Evolutionary conservation across 2,329 filamentous ascomycete genomes (phyloP).

Genomic region (Microcyclosporella mali): DNA sequence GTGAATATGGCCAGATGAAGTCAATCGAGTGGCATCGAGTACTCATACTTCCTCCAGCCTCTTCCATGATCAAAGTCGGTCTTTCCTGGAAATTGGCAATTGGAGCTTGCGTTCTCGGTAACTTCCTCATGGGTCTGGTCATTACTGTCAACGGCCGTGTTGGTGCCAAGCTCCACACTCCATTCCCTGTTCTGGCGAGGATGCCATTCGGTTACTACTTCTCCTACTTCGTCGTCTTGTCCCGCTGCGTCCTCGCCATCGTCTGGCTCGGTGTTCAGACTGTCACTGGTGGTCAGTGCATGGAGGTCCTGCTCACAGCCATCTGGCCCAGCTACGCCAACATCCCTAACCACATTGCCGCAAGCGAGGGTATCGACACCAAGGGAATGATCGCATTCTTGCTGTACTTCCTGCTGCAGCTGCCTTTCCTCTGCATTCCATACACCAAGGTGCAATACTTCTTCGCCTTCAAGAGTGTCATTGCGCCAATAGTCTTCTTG

Average conservation of each 20-base stretch:
- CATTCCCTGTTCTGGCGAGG: constrained; percentile 24
- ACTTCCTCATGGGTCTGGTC: constrained; percentile 15
- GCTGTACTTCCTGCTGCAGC: constrained; percentile 19
- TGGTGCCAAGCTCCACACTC: constrained; percentile 25
- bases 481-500: constrained; percentile 30
- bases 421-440: constrained; percentile 22
- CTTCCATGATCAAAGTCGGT: constrained; percentile 18
- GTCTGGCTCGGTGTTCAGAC: constrained; percentile 33
- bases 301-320: constrained; percentile 25
- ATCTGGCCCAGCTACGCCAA: constrained; percentile 18
- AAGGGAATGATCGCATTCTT: constrained; percentile 18
- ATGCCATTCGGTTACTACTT: constrained; percentile 28
- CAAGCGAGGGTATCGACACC: constrained; percentile 19
- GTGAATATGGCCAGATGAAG: too few relatives aligned
- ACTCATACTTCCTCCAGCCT: too few relatives aligned
- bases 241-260: constrained; percentile 31
- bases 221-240: constrained; percentile 20
- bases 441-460: constrained; percentile 18
- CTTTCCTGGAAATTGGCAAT: constrained; percentile 18
- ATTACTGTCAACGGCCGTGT: constrained; percentile 20
- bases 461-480: constrained; percentile 23
- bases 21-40: too few relatives aligned
- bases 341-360: constrained; percentile 14
- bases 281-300: constrained; percentile 27
- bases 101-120: constrained; percentile 18